Conservation (phyloP, 2,329 filamentous ascomycete species). For the Colletotrichum limetticola region DNA sequence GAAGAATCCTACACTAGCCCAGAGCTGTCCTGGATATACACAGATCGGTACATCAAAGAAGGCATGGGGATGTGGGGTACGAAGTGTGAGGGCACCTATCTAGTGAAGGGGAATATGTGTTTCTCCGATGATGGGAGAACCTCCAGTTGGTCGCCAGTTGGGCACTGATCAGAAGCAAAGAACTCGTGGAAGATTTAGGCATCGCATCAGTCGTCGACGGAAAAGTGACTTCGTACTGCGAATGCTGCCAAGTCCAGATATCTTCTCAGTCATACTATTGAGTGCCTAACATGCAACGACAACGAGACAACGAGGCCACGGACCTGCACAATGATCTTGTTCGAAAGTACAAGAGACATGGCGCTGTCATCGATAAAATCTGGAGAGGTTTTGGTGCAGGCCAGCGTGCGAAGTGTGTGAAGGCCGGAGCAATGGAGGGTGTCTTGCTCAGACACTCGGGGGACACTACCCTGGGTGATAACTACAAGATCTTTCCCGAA, state of each 20-base stretch:
- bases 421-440: slow-evolving; percentile 45
- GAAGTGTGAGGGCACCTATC: too few relatives aligned
- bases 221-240: not conserved
- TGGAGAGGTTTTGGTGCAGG: slow-evolving; percentile 51
- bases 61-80: accelerated
- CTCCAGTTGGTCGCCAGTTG: too few relatives aligned
- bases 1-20: too few relatives aligned
- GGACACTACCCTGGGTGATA: slow-evolving; percentile 49
- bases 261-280: not conserved
- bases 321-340: slow-evolving; percentile 51
- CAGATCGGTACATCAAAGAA: too few relatives aligned
- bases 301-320: slow-evolving; percentile 16
- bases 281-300: not conserved
- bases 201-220: too few relatives aligned
- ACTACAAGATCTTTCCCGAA: slow-evolving; percentile 54
- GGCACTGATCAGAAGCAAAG: too few relatives aligned
- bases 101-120: too few relatives aligned
- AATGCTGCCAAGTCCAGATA: too few relatives aligned
- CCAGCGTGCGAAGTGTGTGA: slow-evolving; percentile 48
- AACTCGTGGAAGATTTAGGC: too few relatives aligned
- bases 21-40: too few relatives aligned
- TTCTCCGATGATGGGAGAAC: too few relatives aligned
- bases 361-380: slow-evolving; percentile 45
- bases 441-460: slow-evolving; percentile 46
- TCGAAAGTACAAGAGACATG: slow-evolving; percentile 50